These are phyloP conservation scores for Hamigera avellanea DNA, from an alignment of 495 filamentous ascomycete species.

Conservation along the genomic window DNA sequence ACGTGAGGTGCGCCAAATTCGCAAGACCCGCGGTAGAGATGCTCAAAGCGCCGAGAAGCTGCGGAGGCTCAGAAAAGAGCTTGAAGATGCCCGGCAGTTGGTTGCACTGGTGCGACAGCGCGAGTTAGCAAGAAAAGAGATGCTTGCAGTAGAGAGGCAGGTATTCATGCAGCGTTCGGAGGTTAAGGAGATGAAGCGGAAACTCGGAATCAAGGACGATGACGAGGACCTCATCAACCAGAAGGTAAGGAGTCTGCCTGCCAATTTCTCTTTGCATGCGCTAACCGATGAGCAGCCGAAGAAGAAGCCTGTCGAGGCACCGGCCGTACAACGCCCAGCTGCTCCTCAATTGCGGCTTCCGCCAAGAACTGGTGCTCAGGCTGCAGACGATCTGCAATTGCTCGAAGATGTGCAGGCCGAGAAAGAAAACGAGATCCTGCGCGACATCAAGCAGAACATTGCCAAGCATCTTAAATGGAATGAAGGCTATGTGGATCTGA, in stretches of 20 bases:
- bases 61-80: slow-evolving; percentile 78
- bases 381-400: slow-evolving; percentile 60
- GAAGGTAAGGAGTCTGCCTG: slow-evolving; percentile 47
- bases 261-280: slow-evolving; percentile 12
- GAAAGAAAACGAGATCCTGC: slow-evolving; percentile 66
- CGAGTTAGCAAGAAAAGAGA: slow-evolving; percentile 65
- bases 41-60: slow-evolving; percentile 90
- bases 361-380: slow-evolving; percentile 53
- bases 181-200: slow-evolving; percentile 78
- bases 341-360: slow-evolving; percentile 54
- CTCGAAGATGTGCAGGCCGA: slow-evolving; percentile 68
- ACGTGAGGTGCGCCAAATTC: slow-evolving; percentile 84
- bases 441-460: slow-evolving; percentile 69
- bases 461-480: slow-evolving; percentile 81
- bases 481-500: slow-evolving; percentile 70
- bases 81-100: slow-evolving; percentile 79
- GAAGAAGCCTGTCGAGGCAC: slow-evolving; percentile 47
- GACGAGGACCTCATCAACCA: slow-evolving; percentile 94
- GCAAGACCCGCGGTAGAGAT: slow-evolving; percentile 90
- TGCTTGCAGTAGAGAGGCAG: slow-evolving; percentile 57
- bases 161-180: slow-evolving; percentile 72
- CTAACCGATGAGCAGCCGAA: slow-evolving; percentile 48
- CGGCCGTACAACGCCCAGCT: slow-evolving; percentile 42
- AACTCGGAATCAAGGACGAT: slow-evolving; percentile 77
- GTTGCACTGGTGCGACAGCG: slow-evolving; percentile 64